Conservation (phyloP, 1,284 basidiomycete genomes). For the Boletus sp. region DNA sequence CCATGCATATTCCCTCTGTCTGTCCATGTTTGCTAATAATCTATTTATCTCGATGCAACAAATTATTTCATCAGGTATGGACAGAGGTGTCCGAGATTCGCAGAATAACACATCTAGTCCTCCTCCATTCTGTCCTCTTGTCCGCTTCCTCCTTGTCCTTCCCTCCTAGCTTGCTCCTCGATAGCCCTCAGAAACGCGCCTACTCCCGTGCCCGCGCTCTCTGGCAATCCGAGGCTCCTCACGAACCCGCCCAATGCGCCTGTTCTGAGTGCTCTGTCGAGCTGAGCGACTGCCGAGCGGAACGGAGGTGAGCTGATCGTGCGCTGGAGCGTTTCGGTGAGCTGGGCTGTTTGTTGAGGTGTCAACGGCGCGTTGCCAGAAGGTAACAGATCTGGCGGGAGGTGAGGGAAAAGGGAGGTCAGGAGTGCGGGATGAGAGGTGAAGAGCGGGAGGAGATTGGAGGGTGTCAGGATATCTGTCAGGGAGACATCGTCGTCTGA, state of each 20-base stretch:
- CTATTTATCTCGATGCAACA: background rate
- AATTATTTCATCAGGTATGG: constrained; percentile 1
- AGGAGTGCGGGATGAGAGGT: constrained; percentile 61
- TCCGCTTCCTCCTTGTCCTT: constrained; percentile 30
- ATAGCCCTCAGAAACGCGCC: constrained; percentile 71
- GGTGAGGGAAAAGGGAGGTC: constrained; percentile 66
- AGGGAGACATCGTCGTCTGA: background rate
- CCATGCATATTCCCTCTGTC: background rate
- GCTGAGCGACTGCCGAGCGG: constrained; percentile 56
- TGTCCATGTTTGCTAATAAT: constrained; percentile 4
- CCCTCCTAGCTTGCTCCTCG: constrained; percentile 64
- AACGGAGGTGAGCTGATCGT: constrained; percentile 58
- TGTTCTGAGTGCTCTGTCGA: constrained; percentile 74
- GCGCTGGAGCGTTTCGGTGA: constrained; percentile 55
- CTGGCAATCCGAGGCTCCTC: constrained; percentile 68
- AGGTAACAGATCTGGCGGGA: constrained; percentile 44
- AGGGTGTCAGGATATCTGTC: constrained; percentile 39
- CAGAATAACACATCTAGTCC: constrained; percentile 16
- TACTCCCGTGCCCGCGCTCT: constrained; percentile 71
- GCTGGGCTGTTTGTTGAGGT: constrained; percentile 31
- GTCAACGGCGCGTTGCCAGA: constrained; percentile 16
- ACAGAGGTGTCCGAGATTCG: background rate
- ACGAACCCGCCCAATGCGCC: constrained; percentile 70
- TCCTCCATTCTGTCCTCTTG: constrained; percentile 31
- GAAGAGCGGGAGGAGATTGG: constrained; percentile 66